These are phyloP conservation scores for Andalucia godoyi DNA, from an alignment of 78 protist species.

Conservation along the genomic window DNA sequence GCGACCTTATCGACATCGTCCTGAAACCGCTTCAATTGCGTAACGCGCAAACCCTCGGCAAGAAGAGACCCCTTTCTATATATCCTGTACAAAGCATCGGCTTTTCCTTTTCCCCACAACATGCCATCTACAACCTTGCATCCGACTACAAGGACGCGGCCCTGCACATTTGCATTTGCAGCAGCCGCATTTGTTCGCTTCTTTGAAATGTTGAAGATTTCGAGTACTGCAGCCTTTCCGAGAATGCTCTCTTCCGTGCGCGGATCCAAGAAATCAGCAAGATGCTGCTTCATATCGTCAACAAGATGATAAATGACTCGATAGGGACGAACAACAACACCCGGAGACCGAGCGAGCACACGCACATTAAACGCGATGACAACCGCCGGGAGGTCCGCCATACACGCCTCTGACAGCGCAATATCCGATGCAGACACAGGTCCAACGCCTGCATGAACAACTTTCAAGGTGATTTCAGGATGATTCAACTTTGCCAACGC, in stretches of 20 bases:
- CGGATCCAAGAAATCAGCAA: background rate
- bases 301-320: background rate
- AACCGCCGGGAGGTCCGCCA: too few relatives aligned
- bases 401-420: background rate
- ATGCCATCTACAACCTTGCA: too few relatives aligned
- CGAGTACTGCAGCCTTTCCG: too few relatives aligned
- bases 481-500: background rate
- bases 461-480: background rate
- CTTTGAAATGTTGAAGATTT: too few relatives aligned
- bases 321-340: background rate
- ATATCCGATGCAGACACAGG: background rate
- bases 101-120: too few relatives aligned
- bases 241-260: too few relatives aligned
- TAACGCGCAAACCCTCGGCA: background rate
- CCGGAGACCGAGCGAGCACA: too few relatives aligned
- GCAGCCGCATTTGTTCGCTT: too few relatives aligned
- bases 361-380: too few relatives aligned
- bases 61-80: background rate
- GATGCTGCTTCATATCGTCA: background rate
- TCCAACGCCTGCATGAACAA: conserved; percentile 1
- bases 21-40: background rate
- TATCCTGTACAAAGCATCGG: too few relatives aligned
- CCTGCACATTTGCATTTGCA: too few relatives aligned
- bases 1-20: background rate
- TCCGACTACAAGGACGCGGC: too few relatives aligned